Evolutionary conservation across 495 filamentous ascomycete species (phyloP).

Genomic region (Tuber aestivum): DNA sequence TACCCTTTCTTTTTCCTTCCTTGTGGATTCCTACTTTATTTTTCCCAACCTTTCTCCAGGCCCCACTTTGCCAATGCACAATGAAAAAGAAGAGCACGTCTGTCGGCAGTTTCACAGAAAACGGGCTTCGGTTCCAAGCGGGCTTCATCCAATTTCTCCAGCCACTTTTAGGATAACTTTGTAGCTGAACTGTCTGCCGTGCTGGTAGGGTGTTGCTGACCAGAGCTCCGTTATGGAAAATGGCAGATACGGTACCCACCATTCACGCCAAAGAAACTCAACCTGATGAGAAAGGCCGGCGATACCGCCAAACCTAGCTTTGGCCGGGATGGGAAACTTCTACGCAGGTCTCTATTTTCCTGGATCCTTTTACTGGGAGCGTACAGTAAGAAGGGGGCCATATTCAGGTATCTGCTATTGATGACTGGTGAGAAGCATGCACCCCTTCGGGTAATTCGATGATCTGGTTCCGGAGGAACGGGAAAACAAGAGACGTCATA

Average conservation of each 20-base stretch:
- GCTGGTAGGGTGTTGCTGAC: background rate
- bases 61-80: background rate
- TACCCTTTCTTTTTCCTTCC: background rate
- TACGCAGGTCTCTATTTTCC: conserved; percentile 4
- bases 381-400: conserved; percentile 7
- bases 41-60: background rate
- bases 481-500: conserved; percentile 20
- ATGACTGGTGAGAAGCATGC: conserved; percentile 17
- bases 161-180: background rate
- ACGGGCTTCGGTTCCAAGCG: background rate
- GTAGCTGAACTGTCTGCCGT: background rate
- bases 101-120: background rate
- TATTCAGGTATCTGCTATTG: conserved; percentile 25
- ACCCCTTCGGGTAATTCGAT: background rate
- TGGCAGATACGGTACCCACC: conserved; percentile 32
- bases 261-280: conserved; percentile 21
- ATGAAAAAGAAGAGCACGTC: conserved; percentile 2
- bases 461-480: background rate
- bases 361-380: conserved; percentile 24
- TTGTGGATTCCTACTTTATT: background rate
- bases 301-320: conserved; percentile 21
- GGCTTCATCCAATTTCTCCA: background rate
- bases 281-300: conserved; percentile 9
- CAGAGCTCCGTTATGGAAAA: background rate
- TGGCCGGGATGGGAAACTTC: conserved; percentile 24